Conservation (phyloP, 352 stramenopile species). For the Pythium folliculosum region DNA sequence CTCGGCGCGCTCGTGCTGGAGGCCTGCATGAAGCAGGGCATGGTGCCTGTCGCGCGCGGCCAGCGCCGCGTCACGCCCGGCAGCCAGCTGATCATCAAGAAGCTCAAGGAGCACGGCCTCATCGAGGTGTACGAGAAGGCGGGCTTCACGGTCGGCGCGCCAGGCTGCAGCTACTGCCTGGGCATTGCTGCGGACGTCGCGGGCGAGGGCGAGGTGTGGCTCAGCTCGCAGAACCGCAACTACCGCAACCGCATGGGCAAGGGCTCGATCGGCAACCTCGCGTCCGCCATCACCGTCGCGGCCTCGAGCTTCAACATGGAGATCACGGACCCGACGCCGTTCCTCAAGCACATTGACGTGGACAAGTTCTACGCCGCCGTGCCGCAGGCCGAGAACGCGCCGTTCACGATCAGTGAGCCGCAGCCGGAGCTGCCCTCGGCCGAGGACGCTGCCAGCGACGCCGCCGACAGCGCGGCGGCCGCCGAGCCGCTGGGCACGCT, state of each 20-base stretch:
- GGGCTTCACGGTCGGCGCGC: slow-evolving; percentile 75
- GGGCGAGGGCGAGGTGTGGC: slow-evolving; percentile 82
- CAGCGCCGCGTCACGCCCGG: slow-evolving; percentile 80
- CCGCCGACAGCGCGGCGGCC: slow-evolving; percentile 32
- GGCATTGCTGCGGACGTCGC: slow-evolving; percentile 84
- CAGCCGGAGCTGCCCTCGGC: slow-evolving; percentile 50
- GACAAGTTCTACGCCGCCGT: slow-evolving; percentile 66
- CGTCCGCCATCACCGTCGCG: slow-evolving; percentile 77
- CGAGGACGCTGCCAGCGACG: slow-evolving; percentile 14
- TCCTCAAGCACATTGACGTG: slow-evolving; percentile 71
- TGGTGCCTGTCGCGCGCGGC: slow-evolving; percentile 56
- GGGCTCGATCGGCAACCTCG: slow-evolving; percentile 80
- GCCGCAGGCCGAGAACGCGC: slow-evolving; percentile 45
- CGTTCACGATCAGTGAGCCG: slow-evolving; percentile 50
- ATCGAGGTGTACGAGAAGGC: slow-evolving; percentile 80
- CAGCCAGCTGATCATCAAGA: slow-evolving; percentile 79
- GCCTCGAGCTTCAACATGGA: slow-evolving; percentile 85
- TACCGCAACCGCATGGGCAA: slow-evolving; percentile 88
- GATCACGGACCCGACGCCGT: slow-evolving; percentile 75
- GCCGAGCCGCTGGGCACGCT: slow-evolving; percentile 36
- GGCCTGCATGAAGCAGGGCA: slow-evolving; percentile 67
- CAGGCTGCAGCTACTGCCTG: slow-evolving; percentile 81
- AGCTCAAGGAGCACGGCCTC: slow-evolving; percentile 73
- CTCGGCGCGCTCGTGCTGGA: slow-evolving; percentile 78
- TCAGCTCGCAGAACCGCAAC: slow-evolving; percentile 85